Evolutionary conservation across 805 yeast species (phyloP).

Genomic region (Starmerella gropengiesseri): DNA sequence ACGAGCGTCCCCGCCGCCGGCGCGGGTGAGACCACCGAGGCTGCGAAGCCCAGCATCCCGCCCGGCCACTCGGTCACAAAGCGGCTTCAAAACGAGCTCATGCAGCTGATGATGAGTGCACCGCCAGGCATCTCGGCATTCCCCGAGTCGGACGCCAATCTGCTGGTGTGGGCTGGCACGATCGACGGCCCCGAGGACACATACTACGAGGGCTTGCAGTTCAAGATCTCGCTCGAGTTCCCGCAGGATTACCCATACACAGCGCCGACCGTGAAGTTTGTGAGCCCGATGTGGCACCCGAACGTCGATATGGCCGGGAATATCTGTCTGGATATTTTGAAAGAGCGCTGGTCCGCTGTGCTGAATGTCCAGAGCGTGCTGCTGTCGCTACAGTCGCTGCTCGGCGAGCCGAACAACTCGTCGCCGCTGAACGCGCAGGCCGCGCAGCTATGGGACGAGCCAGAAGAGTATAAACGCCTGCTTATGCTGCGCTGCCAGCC

Average conservation of each 20-base stretch:
- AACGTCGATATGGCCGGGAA: slow-evolving; percentile 55
- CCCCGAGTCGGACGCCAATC: slow-evolving; percentile 42
- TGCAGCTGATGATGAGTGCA: slow-evolving; percentile 42
- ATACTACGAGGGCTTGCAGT: slow-evolving; percentile 44
- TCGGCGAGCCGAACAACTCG: slow-evolving; percentile 52
- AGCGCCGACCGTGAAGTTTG: slow-evolving; percentile 47
- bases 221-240: slow-evolving; percentile 41
- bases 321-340: slow-evolving; percentile 52
- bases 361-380: slow-evolving; percentile 52
- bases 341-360: slow-evolving; percentile 55
- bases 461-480: slow-evolving; percentile 34
- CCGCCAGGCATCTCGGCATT: slow-evolving; percentile 46
- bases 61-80: slow-evolving; percentile 42
- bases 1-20: background rate
- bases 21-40: background rate
- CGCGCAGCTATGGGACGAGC: slow-evolving; percentile 44
- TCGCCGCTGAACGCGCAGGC: slow-evolving; percentile 49
- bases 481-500: slow-evolving; percentile 33
- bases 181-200: slow-evolving; percentile 50
- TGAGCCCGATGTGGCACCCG: slow-evolving; percentile 56
- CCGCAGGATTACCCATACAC: slow-evolving; percentile 47
- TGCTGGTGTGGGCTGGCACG: slow-evolving; percentile 48
- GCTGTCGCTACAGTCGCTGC: slow-evolving; percentile 46
- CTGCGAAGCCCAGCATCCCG: slow-evolving; percentile 19
- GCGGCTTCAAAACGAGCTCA: slow-evolving; percentile 41